Evolutionary conservation across 2,329 filamentous ascomycete genomes (phyloP), one percentile per base, ranked within the genome.

Genomic region (Neonectria neomacrospora): DNA sequence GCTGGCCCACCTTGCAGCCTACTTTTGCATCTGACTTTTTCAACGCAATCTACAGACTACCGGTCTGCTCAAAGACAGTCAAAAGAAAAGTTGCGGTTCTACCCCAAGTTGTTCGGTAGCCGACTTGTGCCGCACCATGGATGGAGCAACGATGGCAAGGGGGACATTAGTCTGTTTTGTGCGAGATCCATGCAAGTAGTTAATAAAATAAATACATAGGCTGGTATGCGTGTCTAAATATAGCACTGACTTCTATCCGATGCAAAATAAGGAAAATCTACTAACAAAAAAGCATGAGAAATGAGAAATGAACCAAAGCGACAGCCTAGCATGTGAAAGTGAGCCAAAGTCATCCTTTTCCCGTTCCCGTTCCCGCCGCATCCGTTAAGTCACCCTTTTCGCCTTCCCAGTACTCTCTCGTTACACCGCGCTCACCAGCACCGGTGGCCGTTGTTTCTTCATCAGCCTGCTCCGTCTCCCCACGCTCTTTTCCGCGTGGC

Each of bases 401-500:
- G 11, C n/a, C 44, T 22, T 48, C 55, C 52, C 52, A 28, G 11
- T 30, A 42, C 23, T 12, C 16, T 34, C 37, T 61, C 44, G 41
- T 61, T 39, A 55, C 32, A 61, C 58, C 5, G 44, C 34, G 48
- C 48, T 30, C 39, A 52, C 28, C n/a, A 52, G 42, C 44, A 37
- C 51, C 18, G 39, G 28, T n/a, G 52, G 52, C 53, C 39, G 53
- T 37, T 41, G 22, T 47, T 44, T 56, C 45, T 45, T 61, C 58
- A 56, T 51, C 34, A 61, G 37, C 42, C 28, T 56, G 47, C 47
- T 56, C 44, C 53, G 32, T 42, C 57, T 55, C 7, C 28, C 45
- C 53, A 12, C 54, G n/a, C 52, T 30, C 58, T 61, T 52, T 22
- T 56, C 47, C 58, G n/a, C 42, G 48, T 34, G 47, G 44, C 14